These are phyloP conservation scores for Gracilaria gracilis DNA, from an alignment of 23 red algal species.

Conservation along the genomic window DNA sequence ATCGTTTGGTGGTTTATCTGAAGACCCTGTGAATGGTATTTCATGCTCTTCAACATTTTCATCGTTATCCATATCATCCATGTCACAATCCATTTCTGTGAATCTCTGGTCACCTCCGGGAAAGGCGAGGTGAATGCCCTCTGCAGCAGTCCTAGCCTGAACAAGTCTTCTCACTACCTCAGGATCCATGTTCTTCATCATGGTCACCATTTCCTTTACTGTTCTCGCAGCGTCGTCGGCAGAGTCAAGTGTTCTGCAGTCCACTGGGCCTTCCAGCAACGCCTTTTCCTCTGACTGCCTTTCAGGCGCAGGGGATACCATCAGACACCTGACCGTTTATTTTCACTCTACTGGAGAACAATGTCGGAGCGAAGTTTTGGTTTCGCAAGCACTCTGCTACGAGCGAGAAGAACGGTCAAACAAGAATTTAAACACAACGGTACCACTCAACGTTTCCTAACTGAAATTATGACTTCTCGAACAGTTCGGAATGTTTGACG, in stretches of 20 bases:
- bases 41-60: constrained; percentile 15
- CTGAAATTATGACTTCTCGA: no score
- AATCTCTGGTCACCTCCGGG: constrained; percentile 58
- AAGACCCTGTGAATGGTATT: neutral
- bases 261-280: constrained; percentile 1
- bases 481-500: no score
- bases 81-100: constrained; percentile 20
- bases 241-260: constrained; percentile 36
- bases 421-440: no score
- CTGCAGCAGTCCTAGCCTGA: constrained; percentile 48
- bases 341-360: neutral
- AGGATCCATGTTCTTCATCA: constrained; percentile 50
- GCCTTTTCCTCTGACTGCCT: neutral
- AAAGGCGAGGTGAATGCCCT: constrained; percentile 48
- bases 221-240: constrained; percentile 46
- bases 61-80: constrained; percentile 36
- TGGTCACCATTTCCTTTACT: constrained; percentile 30
- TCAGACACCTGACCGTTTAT: neutral
- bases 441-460: no score
- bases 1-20: neutral
- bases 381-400: no score
- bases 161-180: constrained; percentile 56
- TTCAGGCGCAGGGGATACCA: constrained; percentile 12
- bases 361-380: no score
- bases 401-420: no score